Percentiles rank a stretch among this genome's conserved stretches.
Evolutionary conservation across 305 asterid genomes (phyloP).

Genomic region (Coffea humblotiana): DNA sequence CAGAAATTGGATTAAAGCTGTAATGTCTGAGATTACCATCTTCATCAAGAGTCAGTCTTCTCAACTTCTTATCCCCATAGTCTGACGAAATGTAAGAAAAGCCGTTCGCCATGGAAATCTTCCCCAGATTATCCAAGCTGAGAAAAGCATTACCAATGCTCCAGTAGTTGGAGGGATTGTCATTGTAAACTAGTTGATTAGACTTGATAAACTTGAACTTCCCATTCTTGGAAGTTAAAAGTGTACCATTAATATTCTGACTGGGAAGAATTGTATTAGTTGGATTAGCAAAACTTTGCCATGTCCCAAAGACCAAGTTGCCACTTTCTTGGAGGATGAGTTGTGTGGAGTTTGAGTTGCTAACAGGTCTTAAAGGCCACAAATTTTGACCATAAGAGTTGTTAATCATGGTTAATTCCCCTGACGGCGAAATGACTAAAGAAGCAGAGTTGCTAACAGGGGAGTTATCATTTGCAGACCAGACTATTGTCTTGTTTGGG

Average conservation of each 20-base stretch:
- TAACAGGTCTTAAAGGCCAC: conserved; percentile 45
- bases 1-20: conserved; percentile 43
- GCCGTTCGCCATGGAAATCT: conserved; percentile 7
- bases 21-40: conserved; percentile 73
- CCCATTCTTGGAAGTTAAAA: conserved; percentile 41
- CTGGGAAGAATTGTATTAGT: conserved; percentile 63
- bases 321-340: conserved; percentile 49
- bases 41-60: conserved; percentile 64
- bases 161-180: conserved; percentile 42
- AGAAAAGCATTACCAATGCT: conserved; percentile 25
- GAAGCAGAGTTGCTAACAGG: conserved; percentile 55
- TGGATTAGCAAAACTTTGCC: conserved; percentile 59
- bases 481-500: conserved; percentile 31
- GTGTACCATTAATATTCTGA: conserved; percentile 47
- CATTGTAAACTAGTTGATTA: conserved; percentile 35
- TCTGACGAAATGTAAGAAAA: conserved; percentile 43
- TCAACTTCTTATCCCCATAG: conserved; percentile 41
- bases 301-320: conserved; percentile 53
- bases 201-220: conserved; percentile 49
- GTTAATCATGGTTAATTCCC: conserved; percentile 46
- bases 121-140: conserved; percentile 42
- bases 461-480: conserved; percentile 54
- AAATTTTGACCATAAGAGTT: conserved; percentile 34
- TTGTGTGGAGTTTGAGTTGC: conserved; percentile 26
- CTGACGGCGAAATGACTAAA: conserved; percentile 44